Base-by-base conservation (phyloP, 805 yeast genomes). In the Starmerella potacharoeniae region DNA sequence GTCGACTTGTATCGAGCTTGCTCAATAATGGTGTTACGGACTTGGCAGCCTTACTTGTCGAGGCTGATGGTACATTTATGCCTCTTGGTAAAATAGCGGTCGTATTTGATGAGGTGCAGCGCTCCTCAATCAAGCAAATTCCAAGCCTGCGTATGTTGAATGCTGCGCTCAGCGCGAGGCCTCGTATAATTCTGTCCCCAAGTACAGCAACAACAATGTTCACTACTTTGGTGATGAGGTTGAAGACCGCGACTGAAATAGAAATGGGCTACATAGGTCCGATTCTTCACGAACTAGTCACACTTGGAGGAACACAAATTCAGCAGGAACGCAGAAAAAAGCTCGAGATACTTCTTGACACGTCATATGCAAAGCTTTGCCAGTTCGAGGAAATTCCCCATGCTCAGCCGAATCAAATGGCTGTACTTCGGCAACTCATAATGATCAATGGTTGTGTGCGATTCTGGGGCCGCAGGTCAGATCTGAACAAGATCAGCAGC, bases 261-360 rank as follows among this genome's bases (percentile, higher is more conserved):
- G 50, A 50, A 14, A 22, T 56, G 3, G 51, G 30, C 4, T 16
- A 36, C 13, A 22, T 53, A 2, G 54, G 51, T 10, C 45, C 55
- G 9, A 55, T 55, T 40, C 43, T 58, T 14, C 51, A 49, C 35
- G 56, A 58, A 34, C 55, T 58, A 16, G 51, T 54, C 2, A 4
- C 14, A 6, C 43, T 53, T 6, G 58, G 54, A 17, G 45, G 46
- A 6, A n/a, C 45, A 2, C n/a, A 16, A 11, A 33, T 41, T 16
- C 56, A 52, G 35, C 36, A 45, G 11, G 28, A 52, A 11, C 41
- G 58, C 8, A 2, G 5, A 7, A 37, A 5, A n/a, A n/a, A 28
- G 1, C 51, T 55, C 5, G 16, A 31, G 11, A 14, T 6, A 3
- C 41, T 55, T 2, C 5, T 44, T 29, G 28, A 30, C 3, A 10